Conservation (phyloP, 176 grass and related monocot genomes). For the Raddia distichophylla region DNA sequence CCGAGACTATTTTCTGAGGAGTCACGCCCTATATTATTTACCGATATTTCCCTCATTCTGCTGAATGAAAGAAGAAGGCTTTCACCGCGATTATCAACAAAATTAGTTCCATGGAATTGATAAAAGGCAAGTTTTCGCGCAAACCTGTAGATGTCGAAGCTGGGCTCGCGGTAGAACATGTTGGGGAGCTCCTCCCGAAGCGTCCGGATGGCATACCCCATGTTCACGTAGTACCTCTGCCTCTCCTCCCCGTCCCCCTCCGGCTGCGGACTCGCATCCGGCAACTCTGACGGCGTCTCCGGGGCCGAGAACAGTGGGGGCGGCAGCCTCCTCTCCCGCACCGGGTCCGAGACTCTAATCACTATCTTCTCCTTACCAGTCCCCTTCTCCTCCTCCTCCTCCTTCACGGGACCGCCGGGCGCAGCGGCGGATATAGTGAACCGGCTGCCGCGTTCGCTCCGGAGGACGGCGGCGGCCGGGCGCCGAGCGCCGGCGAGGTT, state of each 20-base stretch:
- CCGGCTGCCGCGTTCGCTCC: constrained; percentile 20
- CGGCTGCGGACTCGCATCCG: not conserved
- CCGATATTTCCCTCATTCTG: not conserved
- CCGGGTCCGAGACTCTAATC: constrained; percentile 81
- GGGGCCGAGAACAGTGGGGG: constrained; percentile 51
- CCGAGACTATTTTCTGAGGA: too few species aligned
- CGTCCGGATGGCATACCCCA: constrained; percentile 84
- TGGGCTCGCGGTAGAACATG: constrained; percentile 73
- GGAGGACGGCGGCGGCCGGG: not conserved
- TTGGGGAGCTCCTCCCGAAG: constrained; percentile 80
- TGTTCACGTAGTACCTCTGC: constrained; percentile 78
- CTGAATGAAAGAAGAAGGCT: not conserved
- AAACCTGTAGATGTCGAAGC: constrained; percentile 87
- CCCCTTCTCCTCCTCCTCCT: constrained; percentile 48
- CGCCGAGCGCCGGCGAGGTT: constrained; percentile 37
- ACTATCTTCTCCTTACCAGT: constrained; percentile 49
- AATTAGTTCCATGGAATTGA: not conserved
- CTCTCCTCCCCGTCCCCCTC: constrained; percentile 50
- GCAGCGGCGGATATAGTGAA: constrained; percentile 31
- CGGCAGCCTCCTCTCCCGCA: constrained; percentile 50
- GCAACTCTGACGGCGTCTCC: constrained; percentile 31
- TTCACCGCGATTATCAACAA: not conserved
- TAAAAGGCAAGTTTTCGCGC: not conserved
- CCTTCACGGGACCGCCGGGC: constrained; percentile 40
- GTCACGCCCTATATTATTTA: not conserved